Percentiles rank a stretch among this genome's conserved stretches.
Conservation (phyloP, 2,329 filamentous ascomycete species). For the Colletotrichum tanaceti region DNA sequence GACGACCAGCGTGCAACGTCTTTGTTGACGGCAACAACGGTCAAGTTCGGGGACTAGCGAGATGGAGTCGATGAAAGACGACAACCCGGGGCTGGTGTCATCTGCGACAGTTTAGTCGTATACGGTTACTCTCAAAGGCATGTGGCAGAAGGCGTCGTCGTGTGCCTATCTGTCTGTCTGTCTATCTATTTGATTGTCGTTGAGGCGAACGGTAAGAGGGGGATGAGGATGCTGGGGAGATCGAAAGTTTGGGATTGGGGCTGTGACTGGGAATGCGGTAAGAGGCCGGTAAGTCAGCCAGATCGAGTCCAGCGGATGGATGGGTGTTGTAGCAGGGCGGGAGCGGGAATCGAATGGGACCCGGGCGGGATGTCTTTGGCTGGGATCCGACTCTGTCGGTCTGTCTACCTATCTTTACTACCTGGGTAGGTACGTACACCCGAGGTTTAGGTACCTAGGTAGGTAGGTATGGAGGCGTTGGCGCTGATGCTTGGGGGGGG, state of each 20-base stretch:
- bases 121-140: conserved; percentile 2
- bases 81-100: not conserved
- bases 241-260: conserved; percentile 5
- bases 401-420: not conserved
- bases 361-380: conserved; percentile 35
- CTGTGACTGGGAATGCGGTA: conserved; percentile 33
- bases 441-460: too few species aligned
- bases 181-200: not conserved
- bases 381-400: conserved; percentile 21
- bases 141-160: conserved; percentile 6
- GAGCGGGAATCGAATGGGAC: conserved; percentile 36
- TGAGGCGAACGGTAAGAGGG: conserved; percentile 15
- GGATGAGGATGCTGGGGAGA: conserved; percentile 8
- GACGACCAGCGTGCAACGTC: conserved; percentile 23
- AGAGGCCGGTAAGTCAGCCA: conserved; percentile 26
- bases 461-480: conserved; percentile 4
- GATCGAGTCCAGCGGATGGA: conserved; percentile 26
- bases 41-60: not conserved
- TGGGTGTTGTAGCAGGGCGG: conserved; percentile 38
- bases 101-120: not conserved
- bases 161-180: too few species aligned
- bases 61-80: not conserved
- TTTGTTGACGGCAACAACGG: conserved; percentile 2
- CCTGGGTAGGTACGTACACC: not conserved
- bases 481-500: not conserved